Percentiles rank a stretch among this genome's conserved stretches.
These are phyloP conservation scores for Ceratocystis cacaofunesta DNA, from an alignment of 2,329 filamentous ascomycete genomes.

Conservation along the genomic window DNA sequence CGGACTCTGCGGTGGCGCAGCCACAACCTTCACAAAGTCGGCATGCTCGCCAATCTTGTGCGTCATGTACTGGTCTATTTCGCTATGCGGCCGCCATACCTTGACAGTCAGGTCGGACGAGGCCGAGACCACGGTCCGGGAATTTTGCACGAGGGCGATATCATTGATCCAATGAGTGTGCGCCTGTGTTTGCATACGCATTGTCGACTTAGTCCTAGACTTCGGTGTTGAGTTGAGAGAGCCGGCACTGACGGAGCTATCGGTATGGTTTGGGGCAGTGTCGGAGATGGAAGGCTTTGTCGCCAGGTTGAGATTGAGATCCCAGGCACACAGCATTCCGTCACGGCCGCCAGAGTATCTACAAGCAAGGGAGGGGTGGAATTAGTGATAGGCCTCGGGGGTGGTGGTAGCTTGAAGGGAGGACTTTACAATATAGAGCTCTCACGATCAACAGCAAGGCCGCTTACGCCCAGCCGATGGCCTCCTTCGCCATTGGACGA, in stretches of 20 bases:
- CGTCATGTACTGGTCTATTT: slow-evolving; percentile 35
- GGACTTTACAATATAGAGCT: slow-evolving; percentile 68
- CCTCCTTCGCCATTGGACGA: slow-evolving; percentile 57
- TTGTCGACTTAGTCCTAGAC: slow-evolving; percentile 36
- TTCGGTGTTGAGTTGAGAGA: slow-evolving; percentile 24
- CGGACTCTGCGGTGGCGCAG: slow-evolving; percentile 48
- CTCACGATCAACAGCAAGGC: slow-evolving; percentile 69
- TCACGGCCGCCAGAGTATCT: slow-evolving; percentile 95
- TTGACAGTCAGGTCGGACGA: slow-evolving; percentile 93
- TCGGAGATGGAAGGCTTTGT: slow-evolving; percentile 19
- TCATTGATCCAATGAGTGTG: slow-evolving; percentile 97
- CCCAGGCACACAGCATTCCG: slow-evolving; percentile 91
- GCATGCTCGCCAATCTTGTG: slow-evolving; percentile 80
- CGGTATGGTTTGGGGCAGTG: slow-evolving; percentile 21
- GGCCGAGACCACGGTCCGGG: slow-evolving; percentile 68
- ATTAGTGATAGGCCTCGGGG: slow-evolving; percentile 15
- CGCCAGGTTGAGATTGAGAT: slow-evolving; percentile 52
- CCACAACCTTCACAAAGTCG: slow-evolving; percentile 92
- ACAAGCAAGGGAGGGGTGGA: slow-evolving; percentile 16
- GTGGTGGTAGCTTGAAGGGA: slow-evolving; percentile 14
- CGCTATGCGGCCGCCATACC: slow-evolving; percentile 65
- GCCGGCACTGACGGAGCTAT: slow-evolving; percentile 18
- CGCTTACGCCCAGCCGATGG: slow-evolving; percentile 88
- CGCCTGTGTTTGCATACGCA: slow-evolving; percentile 50
- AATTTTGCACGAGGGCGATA: slow-evolving; percentile 64